Evolutionary conservation across 768 basidiomycete genomes (phyloP).

Genomic region (Omphalotus guepiniiformis): DNA sequence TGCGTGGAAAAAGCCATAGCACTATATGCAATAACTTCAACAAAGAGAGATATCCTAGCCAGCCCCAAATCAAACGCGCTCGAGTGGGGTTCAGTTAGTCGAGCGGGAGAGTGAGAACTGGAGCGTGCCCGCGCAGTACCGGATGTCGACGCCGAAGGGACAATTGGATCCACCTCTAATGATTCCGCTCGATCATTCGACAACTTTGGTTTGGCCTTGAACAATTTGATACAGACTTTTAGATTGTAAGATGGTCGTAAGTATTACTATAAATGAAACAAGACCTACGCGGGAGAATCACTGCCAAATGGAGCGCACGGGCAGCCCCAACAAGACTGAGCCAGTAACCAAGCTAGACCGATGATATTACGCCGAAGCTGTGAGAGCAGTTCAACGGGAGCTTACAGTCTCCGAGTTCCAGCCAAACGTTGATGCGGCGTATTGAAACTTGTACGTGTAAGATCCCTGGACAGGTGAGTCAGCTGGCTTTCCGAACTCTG

Average conservation of each 20-base stretch:
- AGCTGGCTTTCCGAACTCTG: background rate
- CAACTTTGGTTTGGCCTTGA: constrained; percentile 48
- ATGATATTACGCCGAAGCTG: constrained; percentile 3
- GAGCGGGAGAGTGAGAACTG: constrained; percentile 9
- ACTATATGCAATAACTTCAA: constrained; percentile 52
- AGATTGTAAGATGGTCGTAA: background rate
- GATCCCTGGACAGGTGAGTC: constrained; percentile 41
- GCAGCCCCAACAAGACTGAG: constrained; percentile 49
- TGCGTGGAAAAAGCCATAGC: constrained; percentile 45
- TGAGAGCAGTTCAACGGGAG: background rate
- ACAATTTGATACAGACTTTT: constrained; percentile 50
- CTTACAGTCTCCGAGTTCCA: constrained; percentile 66
- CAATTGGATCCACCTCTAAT: constrained; percentile 28
- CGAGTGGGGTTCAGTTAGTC: constrained; percentile 21
- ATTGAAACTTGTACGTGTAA: constrained; percentile 58
- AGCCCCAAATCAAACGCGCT: constrained; percentile 67
- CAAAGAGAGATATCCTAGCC: constrained; percentile 53
- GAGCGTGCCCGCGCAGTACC: constrained; percentile 11
- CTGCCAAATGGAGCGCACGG: constrained; percentile 51
- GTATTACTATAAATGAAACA: background rate
- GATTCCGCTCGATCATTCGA: constrained; percentile 14
- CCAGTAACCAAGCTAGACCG: constrained; percentile 65
- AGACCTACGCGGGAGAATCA: constrained; percentile 57
- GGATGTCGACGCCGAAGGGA: constrained; percentile 22
- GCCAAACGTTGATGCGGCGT: constrained; percentile 52